Conservation (phyloP, 129 eudicot species). For the Glebionis coronaria region DNA sequence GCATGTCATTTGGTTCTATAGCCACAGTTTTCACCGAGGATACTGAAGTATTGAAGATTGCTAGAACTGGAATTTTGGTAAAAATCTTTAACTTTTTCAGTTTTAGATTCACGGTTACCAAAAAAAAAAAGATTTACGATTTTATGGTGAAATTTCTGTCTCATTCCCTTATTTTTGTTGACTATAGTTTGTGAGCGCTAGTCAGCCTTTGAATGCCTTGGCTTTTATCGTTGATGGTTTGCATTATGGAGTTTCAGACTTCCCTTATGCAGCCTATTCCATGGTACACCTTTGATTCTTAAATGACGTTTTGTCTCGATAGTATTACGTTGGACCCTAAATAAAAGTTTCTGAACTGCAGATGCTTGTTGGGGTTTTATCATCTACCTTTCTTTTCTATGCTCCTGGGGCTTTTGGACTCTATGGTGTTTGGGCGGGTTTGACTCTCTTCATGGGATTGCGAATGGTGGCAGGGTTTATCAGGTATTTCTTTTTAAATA, state of each 20-base stretch:
- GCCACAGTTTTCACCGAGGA: slow-evolving; percentile 77
- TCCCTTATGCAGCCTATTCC: slow-evolving; percentile 82
- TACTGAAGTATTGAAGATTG: slow-evolving; percentile 50
- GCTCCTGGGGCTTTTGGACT: slow-evolving; percentile 73
- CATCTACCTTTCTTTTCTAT: slow-evolving; percentile 69
- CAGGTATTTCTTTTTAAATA: slow-evolving; percentile 40
- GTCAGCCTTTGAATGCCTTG: slow-evolving; percentile 85
- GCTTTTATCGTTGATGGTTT: slow-evolving; percentile 94
- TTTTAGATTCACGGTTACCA: too few species aligned
- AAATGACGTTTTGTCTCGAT: background rate
- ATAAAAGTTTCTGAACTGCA: slow-evolving; percentile 22
- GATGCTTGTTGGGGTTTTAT: slow-evolving; percentile 75
- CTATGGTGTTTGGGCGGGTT: slow-evolving; percentile 88
- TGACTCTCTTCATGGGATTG: slow-evolving; percentile 88
- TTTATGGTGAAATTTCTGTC: background rate
- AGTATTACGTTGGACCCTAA: background rate
- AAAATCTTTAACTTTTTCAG: too few species aligned
- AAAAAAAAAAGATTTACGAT: too few species aligned
- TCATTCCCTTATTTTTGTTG: slow-evolving; percentile 11
- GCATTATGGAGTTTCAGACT: slow-evolving; percentile 92
- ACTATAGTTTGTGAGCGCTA: slow-evolving; percentile 79
- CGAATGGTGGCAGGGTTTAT: slow-evolving; percentile 72
- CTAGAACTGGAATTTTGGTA: slow-evolving; percentile 75
- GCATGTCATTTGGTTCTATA: slow-evolving; percentile 60
- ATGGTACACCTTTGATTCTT: slow-evolving; percentile 49